These are phyloP conservation scores for Neoboletus subvelutipes DNA, from an alignment of 768 basidiomycete species.

Conservation along the genomic window DNA sequence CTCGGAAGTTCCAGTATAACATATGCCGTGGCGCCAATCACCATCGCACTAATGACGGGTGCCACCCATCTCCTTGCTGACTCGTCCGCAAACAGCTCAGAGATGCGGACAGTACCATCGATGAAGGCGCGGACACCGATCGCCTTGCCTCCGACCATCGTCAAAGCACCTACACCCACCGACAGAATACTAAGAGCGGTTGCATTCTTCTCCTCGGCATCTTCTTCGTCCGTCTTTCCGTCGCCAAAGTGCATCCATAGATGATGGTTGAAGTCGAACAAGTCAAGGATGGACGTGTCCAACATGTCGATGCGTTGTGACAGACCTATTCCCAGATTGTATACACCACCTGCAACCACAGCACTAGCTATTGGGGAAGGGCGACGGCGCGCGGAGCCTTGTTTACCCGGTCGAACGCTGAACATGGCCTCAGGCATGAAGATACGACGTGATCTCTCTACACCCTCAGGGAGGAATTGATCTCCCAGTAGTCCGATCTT, in stretches of 20 bases:
- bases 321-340: constrained; percentile 82
- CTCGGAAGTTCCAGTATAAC: constrained; percentile 83
- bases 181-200: constrained; percentile 73
- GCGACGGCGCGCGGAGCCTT: constrained; percentile 39
- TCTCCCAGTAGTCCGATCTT: constrained; percentile 71
- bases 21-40: constrained; percentile 74
- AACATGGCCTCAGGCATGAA: constrained; percentile 99
- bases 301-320: constrained; percentile 74
- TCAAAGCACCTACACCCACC: constrained; percentile 80
- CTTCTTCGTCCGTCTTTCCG: constrained; percentile 29
- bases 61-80: constrained; percentile 82
- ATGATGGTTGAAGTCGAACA: constrained; percentile 84
- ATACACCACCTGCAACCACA: constrained; percentile 73
- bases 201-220: constrained; percentile 41
- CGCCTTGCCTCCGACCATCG: constrained; percentile 84
- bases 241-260: constrained; percentile 71
- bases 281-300: constrained; percentile 77
- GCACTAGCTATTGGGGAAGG: constrained; percentile 39
- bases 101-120: constrained; percentile 72
- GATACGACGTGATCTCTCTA: constrained; percentile 76
- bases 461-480: constrained; percentile 72
- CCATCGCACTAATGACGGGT: constrained; percentile 76
- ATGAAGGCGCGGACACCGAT: constrained; percentile 74
- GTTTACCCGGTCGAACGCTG: constrained; percentile 47
- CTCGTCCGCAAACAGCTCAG: constrained; percentile 80